Evolutionary conservation across 1,284 basidiomycete species (phyloP), one percentile per base, ranked within the genome.

Genomic region (Hymenochaete sp.): DNA sequence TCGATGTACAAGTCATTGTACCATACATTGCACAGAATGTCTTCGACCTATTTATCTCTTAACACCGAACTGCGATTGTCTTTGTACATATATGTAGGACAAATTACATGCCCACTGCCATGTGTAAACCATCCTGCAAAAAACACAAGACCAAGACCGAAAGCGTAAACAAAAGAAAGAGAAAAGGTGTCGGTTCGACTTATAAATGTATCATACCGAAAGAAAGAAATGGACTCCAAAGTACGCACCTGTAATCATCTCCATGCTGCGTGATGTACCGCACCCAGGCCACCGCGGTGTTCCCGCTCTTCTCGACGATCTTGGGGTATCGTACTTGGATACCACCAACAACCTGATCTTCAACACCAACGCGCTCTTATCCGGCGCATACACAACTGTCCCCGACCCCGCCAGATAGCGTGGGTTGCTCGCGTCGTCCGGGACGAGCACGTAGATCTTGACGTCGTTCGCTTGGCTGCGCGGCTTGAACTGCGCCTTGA

Each of bases 231-330:
- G n/a, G n/a, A n/a, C n/a, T n/a, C n/a, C n/a, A n/a, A n/a, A n/a
- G n/a, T n/a, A n/a, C 67, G 4, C 45, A 85, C 85, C 84, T 89
- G 60, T 97, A 96, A 62, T 98, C 93, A 61, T 97, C 93, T 14
- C 93, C 93, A 56, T 96, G 92, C 67, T 95, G 87, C 3, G 90
- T 93, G 56, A 96, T 93, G 63, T 93, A 95, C 51, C 87, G 69
- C 48, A 92, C 89, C 88, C 88, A 92, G 2, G 87, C 90, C 48
- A 93, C 64, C 0, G 92, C 91, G 64, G 96, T 90, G 62, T 93
- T 95, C 14, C 93, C 95, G 48, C 88, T 93, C 74, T 98, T 98
- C 65, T 98, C 96, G 1, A 98, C 93, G 45, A 99, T 93, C 67
- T 98, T 98, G 54, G 92, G 72, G 61, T 97, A 98, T 43, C 93